Percentiles rank a stretch among this genome's conserved stretches.
Conservation (phyloP, 176 grass and related monocot species). For the Dactylis glomerata region DNA sequence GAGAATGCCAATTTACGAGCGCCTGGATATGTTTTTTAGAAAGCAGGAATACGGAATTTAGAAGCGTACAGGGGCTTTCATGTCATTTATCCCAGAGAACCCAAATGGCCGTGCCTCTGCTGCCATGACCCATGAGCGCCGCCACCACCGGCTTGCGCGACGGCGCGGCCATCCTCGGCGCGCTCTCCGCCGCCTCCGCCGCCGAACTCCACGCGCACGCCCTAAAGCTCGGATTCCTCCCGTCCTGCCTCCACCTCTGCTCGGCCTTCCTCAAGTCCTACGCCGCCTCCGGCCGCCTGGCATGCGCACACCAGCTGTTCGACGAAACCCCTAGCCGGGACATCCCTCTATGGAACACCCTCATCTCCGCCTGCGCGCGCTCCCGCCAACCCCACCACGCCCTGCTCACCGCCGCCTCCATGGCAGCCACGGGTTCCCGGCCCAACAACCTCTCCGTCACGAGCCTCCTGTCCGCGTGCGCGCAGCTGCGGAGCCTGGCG, state of each 20-base stretch:
- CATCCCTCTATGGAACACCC: slow-evolving; percentile 52
- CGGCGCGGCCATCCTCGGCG: slow-evolving; percentile 27
- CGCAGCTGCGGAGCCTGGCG: slow-evolving; percentile 29
- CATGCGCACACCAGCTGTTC: slow-evolving; percentile 35
- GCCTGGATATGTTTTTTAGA: too few relatives aligned
- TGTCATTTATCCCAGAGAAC: not conserved
- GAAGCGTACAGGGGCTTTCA: not conserved
- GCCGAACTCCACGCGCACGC: slow-evolving; percentile 15
- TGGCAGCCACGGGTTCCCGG: slow-evolving; percentile 23
- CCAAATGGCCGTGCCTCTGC: not conserved
- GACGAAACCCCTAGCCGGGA: slow-evolving; percentile 47
- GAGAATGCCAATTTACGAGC: too few relatives aligned
- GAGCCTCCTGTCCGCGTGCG: slow-evolving; percentile 40
- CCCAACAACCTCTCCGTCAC: slow-evolving; percentile 33
- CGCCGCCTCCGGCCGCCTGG: slow-evolving; percentile 3
- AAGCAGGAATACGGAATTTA: not conserved
- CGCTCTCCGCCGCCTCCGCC: not conserved
- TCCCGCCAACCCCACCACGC: slow-evolving; percentile 1
- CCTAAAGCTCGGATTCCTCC: slow-evolving; percentile 2
- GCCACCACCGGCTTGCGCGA: slow-evolving; percentile 10
- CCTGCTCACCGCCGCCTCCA: slow-evolving; percentile 4
- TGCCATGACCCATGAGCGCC: slow-evolving; percentile 30
- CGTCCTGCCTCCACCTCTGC: slow-evolving; percentile 33
- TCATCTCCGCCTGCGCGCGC: slow-evolving; percentile 32
- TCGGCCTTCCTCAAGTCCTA: slow-evolving; percentile 35